Evolutionary conservation across 169 alveolate species (phyloP), one percentile per base, ranked within the genome.

Genomic region (Amoebophrya sp.): DNA sequence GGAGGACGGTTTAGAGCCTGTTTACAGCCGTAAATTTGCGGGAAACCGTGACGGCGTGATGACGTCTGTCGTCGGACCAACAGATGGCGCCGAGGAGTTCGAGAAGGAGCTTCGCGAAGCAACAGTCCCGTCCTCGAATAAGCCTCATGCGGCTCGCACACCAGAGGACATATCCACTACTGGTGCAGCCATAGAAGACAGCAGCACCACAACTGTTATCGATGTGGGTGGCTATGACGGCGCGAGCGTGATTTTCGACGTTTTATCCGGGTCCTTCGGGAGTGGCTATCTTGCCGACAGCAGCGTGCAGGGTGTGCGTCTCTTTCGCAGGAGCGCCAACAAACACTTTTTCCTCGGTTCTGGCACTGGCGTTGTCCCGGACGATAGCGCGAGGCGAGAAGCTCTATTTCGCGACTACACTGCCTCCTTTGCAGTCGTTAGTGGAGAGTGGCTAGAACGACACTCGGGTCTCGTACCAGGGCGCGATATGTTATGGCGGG

Each of bases 161-260:
- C n/a, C n/a, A n/a, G n/a, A n/a, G n/a, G n/a, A n/a, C n/a, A n/a
- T n/a, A n/a, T n/a, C n/a, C n/a, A n/a, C n/a, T n/a, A n/a, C n/a
- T n/a, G n/a, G n/a, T n/a, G n/a, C n/a, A n/a, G 76, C 18, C 65
- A 47, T 6, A 47, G 65, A 6, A 47, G 18, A 47, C 65, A 47
- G 18, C 6, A 47, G 65, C n/a, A 18, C 26, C 83, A 18, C 12
- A 36, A 65, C 83, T 29, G 39, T 65, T 29, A 65, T 65, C 2
- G 83, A 65, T 36, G 83, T 65, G 3, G 83, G 83, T 26, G 83
- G 83, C 2, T 65, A 65, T 26, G 83, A 65, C n/a, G 83, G 83
- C 26, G 83, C 83, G 83, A 36, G 26, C 18, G 65, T 47, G 65
- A 12, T 18, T 47, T 47, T 47, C 18, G 29, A 47, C 18, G 18